Conservation (phyloP, 805 yeast species). For the Metschnikowia gelsemii region DNA sequence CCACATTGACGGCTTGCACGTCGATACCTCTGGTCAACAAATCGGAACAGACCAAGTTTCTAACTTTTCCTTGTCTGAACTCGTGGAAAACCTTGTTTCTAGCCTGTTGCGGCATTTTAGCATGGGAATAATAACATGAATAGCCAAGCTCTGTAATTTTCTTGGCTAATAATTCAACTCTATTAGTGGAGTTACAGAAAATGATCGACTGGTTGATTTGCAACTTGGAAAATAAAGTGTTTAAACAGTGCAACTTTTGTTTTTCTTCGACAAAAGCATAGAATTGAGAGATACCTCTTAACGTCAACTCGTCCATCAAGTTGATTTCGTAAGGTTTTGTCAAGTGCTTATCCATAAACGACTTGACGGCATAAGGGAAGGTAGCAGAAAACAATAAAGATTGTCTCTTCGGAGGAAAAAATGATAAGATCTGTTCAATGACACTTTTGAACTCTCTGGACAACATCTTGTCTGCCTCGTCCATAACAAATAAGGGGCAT, state of each 20-base stretch:
- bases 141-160: conserved; percentile 95
- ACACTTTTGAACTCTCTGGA: conserved; percentile 85
- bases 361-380: conserved; percentile 90
- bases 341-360: conserved; percentile 88
- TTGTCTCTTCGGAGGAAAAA: conserved; percentile 71
- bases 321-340: conserved; percentile 93
- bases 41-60: conserved; percentile 96
- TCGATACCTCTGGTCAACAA: conserved; percentile 98
- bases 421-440: conserved; percentile 79
- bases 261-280: conserved; percentile 98
- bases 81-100: conserved; percentile 98
- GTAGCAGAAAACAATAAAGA: conserved; percentile 91
- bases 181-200: conserved; percentile 93
- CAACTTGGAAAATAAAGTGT: conserved; percentile 89
- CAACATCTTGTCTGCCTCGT: conserved; percentile 97
- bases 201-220: conserved; percentile 96
- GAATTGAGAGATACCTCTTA: conserved; percentile 94
- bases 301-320: conserved; percentile 94
- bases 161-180: conserved; percentile 93
- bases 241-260: conserved; percentile 93
- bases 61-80: conserved; percentile 95
- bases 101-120: conserved; percentile 95
- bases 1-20: conserved; percentile 98
- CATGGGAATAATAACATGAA: conserved; percentile 96
- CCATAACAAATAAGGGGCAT: conserved; percentile 91